Conservation (phyloP, 139 green algal genomes). For the Haematococcus lacustris region DNA sequence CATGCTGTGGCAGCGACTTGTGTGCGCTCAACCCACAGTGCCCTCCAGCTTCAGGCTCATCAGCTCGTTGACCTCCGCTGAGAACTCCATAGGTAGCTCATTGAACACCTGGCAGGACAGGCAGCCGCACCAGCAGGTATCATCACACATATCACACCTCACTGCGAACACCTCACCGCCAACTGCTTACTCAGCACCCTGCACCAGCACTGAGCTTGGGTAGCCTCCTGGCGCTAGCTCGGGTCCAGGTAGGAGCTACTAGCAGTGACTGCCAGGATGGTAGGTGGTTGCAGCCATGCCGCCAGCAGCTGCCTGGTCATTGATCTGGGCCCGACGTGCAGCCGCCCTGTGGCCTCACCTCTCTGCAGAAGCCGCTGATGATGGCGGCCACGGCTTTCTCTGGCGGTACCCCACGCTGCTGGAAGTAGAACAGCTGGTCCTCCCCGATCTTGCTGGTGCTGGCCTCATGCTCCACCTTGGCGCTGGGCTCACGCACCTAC, state of each 20-base stretch:
- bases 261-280: too few relatives aligned
- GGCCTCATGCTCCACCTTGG: constrained; percentile 96
- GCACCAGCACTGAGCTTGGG: too few relatives aligned
- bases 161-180: too few relatives aligned
- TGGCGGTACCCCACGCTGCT: constrained; percentile 86
- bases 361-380: constrained; percentile 95
- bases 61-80: constrained; percentile 94
- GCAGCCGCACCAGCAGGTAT: too few relatives aligned
- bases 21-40: constrained; percentile 92
- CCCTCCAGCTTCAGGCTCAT: constrained; percentile 99
- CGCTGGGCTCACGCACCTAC: constrained; percentile 83
- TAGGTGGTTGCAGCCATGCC: too few relatives aligned
- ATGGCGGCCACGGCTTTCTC: constrained; percentile 96
- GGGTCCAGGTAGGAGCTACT: too few relatives aligned
- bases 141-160: too few relatives aligned
- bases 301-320: too few relatives aligned
- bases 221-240: too few relatives aligned
- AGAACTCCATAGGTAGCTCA: constrained; percentile 97
- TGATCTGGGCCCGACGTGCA: too few relatives aligned
- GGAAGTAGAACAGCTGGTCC: constrained; percentile 99
- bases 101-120: constrained; percentile 98
- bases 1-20: too few relatives aligned
- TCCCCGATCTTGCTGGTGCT: constrained; percentile 96
- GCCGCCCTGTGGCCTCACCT: constrained; percentile 31
- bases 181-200: too few relatives aligned